phyloP scores from a whole-genome alignment of 306 rosid genomes.

The Albizia julibrissin region DNA sequence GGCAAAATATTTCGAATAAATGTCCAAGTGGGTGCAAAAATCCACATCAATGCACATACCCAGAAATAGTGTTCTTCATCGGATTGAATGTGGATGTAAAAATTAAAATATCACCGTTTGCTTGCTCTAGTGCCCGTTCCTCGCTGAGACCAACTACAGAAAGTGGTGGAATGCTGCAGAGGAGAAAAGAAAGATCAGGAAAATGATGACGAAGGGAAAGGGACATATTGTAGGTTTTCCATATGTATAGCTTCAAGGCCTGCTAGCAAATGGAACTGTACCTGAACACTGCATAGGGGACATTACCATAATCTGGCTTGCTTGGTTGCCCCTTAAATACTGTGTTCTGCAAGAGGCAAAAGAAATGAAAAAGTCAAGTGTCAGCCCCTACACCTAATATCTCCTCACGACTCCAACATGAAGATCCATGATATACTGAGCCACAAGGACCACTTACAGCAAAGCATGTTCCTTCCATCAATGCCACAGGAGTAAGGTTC shows the following conservation, averaged over 20 bases:
- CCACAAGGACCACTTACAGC: constrained; percentile 60
- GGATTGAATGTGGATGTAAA: constrained; percentile 92
- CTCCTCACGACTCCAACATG: not conserved
- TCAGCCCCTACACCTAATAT: not conserved
- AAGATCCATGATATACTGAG: not conserved
- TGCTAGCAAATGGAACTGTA: constrained; percentile 18
- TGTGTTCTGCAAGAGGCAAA: constrained; percentile 64
- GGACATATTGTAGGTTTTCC: constrained; percentile 1
- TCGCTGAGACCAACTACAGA: constrained; percentile 92
- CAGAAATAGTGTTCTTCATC: constrained; percentile 94
- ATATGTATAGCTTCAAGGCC: constrained; percentile 9
- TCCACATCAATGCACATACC: constrained; percentile 55
- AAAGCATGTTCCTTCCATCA: constrained; percentile 84
- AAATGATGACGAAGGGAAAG: constrained; percentile 3
- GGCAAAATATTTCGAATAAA: constrained; percentile 16
- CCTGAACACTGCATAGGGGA: constrained; percentile 60
- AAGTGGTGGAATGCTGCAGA: constrained; percentile 95
- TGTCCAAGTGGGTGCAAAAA: constrained; percentile 23
- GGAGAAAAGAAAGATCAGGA: constrained; percentile 25
- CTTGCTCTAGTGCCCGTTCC: constrained; percentile 83
- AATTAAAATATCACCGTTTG: constrained; percentile 71
- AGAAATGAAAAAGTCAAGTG: constrained; percentile 16
- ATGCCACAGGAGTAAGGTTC: constrained; percentile 95
- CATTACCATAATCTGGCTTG: constrained; percentile 68
- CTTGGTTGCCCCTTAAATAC: constrained; percentile 72